A percentile compares a stretch with the other conserved stretches of the same genome.
Evolutionary conservation across 352 stramenopile species (phyloP).

Genomic region (Phytophthora colocasiae): DNA sequence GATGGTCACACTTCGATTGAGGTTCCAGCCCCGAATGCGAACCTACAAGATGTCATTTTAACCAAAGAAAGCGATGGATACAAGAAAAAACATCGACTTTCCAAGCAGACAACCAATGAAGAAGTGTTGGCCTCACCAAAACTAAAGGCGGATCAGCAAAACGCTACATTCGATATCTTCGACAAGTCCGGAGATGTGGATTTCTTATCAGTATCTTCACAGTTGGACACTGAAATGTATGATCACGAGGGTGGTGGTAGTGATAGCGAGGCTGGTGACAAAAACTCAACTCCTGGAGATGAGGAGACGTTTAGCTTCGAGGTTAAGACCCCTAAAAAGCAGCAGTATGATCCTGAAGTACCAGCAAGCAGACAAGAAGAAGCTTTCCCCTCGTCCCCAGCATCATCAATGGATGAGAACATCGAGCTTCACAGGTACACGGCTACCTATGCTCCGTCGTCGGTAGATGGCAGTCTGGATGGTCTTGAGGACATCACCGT

Average conservation of each 20-base stretch:
- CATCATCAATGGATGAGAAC: slow-evolving; percentile 28
- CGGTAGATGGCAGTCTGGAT: slow-evolving; percentile 31
- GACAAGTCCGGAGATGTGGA: slow-evolving; percentile 42
- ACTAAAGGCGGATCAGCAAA: background rate
- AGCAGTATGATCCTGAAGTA: slow-evolving; percentile 5
- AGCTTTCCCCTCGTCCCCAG: slow-evolving; percentile 11
- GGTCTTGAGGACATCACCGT: slow-evolving; percentile 14
- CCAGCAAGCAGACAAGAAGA: slow-evolving; percentile 1
- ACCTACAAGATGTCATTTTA: slow-evolving; percentile 1
- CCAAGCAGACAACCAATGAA: background rate
- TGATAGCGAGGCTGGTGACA: slow-evolving; percentile 20
- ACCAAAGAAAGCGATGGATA: background rate
- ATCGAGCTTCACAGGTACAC: slow-evolving; percentile 39
- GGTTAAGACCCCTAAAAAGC: slow-evolving; percentile 44
- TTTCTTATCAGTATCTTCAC: slow-evolving; percentile 27
- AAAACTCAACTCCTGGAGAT: slow-evolving; percentile 2
- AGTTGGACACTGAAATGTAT: background rate
- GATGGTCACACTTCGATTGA: slow-evolving; percentile 4
- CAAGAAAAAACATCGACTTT: background rate
- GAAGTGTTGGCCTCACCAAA: background rate
- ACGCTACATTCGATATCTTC: slow-evolving; percentile 39
- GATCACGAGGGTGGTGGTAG: slow-evolving; percentile 5
- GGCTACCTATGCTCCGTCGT: slow-evolving; percentile 9
- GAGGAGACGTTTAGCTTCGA: slow-evolving; percentile 66
- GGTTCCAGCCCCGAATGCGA: background rate